Evolutionary conservation across 352 stramenopile species (phyloP), one percentile per base, ranked within the genome.

Genomic region (Pythium coloratum): DNA sequence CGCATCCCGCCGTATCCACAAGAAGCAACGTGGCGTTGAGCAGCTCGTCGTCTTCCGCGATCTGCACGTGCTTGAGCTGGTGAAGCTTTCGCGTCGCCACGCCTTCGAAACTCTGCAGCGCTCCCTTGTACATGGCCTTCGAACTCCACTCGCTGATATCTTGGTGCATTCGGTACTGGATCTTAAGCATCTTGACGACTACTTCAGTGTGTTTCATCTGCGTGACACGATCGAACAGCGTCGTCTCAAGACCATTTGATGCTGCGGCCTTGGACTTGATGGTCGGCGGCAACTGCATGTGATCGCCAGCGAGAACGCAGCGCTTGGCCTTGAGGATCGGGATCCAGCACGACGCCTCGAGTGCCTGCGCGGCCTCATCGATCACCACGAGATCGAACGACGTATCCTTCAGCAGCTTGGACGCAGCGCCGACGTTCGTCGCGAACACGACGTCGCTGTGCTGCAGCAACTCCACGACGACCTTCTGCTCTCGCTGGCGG

Each of bases 321-420:
- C 90, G 82, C 70, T 85, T 90, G 5, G 90, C 94, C 67, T 96
- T 91, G 18, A 99, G 73, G 26, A 99, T 96, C 4, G 96, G 96
- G 68, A 99, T 97, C 96, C 96, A 99, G 59, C 95, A 99, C 14
- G 90, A 97, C 9, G 87, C 91, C 72, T 99, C 97, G n/a, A 99
- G 76, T 16, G 94, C 95, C 76, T 99, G 96, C 9, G 97, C 98
- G 2, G 97, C 97, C 62, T 99, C 97, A 72, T 99, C 97, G 68
- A 99, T 98, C 57, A 99, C 82, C 7, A 98, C 91, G 14, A 99
- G 59, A 76, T 99, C 97, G 70, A 99, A 99, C 28, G 80, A 78
- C 47, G 95, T 77, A 55, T 92, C 75, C 24, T 90, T 81, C n/a
- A 99, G 84, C 10, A 98, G 61, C 62, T 94, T 91, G 56, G 88